phyloP scores from a whole-genome alignment of 441 rosid species.

The Populus hybrid region DNA sequence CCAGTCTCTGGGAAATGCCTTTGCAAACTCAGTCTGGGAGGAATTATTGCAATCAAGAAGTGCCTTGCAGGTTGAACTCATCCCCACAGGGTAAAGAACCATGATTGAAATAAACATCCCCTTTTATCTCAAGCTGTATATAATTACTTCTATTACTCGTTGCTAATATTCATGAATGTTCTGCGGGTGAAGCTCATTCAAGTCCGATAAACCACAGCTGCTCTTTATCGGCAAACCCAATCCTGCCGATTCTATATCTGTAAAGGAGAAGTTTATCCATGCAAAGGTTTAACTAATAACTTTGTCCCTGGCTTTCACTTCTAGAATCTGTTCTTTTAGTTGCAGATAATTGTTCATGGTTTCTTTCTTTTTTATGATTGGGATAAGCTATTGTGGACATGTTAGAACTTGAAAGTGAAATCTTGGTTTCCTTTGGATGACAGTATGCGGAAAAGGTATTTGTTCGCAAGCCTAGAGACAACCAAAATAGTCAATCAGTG shows the following conservation, averaged over 20 bases:
- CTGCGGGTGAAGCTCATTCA: conserved; percentile 46
- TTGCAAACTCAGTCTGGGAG: conserved; percentile 91
- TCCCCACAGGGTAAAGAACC: conserved; percentile 55
- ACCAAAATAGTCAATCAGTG: conserved; percentile 46
- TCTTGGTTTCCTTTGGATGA: conserved; percentile 10
- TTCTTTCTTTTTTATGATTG: not conserved
- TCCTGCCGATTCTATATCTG: conserved; percentile 74
- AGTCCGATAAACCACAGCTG: conserved; percentile 60
- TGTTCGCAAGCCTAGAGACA: conserved; percentile 72
- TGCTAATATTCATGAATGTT: conserved; percentile 26
- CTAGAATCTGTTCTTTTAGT: conserved; percentile 14
- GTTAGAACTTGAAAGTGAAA: conserved; percentile 18
- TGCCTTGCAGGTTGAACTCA: conserved; percentile 68
- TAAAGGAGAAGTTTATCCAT: conserved; percentile 98
- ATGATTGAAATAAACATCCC: conserved; percentile 11
- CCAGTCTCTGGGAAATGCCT: conserved; percentile 66
- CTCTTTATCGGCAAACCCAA: conserved; percentile 63
- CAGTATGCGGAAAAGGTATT: conserved; percentile 96
- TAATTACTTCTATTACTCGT: conserved; percentile 13
- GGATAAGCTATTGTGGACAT: not conserved
- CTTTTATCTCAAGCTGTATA: conserved; percentile 12
- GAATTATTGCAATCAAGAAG: conserved; percentile 74
- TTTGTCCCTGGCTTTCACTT: conserved; percentile 11
- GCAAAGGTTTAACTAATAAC: conserved; percentile 57
- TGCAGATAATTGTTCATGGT: conserved; percentile 46